Percentiles rank a stretch among this genome's conserved stretches.
These are phyloP conservation scores for Fusarium sulawesiense DNA, from an alignment of 2,329 filamentous ascomycete species.

Conservation along the genomic window DNA sequence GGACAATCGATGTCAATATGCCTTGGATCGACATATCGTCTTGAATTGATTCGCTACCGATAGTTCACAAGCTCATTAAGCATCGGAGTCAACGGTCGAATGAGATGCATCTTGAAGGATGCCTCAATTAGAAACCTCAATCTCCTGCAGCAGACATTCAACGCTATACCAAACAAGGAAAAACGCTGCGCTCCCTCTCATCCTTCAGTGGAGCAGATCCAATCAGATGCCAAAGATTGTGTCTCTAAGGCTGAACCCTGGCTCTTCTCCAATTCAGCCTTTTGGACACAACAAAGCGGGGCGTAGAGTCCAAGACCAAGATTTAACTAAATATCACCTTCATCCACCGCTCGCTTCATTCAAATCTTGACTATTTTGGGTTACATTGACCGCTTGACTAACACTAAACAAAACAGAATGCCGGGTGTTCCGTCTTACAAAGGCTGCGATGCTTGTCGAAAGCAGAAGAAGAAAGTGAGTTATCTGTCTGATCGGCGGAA, in stretches of 20 bases:
- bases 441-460: conserved; percentile 63
- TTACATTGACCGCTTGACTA: conserved; percentile 34
- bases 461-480: conserved; percentile 65
- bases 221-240: background rate
- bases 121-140: background rate
- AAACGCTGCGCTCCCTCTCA: conserved; percentile 25
- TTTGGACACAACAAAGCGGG: conserved; percentile 13
- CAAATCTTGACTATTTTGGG: conserved; percentile 34
- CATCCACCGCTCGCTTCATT: background rate
- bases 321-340: conserved; percentile 17
- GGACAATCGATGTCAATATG: conserved; percentile 1
- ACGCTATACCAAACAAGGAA: conserved; percentile 26
- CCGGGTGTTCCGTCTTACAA: conserved; percentile 63
- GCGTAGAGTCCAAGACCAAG: background rate
- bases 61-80: background rate
- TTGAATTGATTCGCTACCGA: background rate
- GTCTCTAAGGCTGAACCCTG: conserved; percentile 17
- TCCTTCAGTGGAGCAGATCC: conserved; percentile 9
- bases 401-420: conserved; percentile 49
- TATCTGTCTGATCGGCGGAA: background rate
- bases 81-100: background rate
- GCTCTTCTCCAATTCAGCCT: conserved; percentile 2
- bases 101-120: background rate
- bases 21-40: conserved; percentile 8
- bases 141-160: background rate